Evolutionary conservation across 225 moss, liverwort and hornwort species (phyloP), one percentile per base, ranked within the genome.

Genomic region (Asterella californica): DNA sequence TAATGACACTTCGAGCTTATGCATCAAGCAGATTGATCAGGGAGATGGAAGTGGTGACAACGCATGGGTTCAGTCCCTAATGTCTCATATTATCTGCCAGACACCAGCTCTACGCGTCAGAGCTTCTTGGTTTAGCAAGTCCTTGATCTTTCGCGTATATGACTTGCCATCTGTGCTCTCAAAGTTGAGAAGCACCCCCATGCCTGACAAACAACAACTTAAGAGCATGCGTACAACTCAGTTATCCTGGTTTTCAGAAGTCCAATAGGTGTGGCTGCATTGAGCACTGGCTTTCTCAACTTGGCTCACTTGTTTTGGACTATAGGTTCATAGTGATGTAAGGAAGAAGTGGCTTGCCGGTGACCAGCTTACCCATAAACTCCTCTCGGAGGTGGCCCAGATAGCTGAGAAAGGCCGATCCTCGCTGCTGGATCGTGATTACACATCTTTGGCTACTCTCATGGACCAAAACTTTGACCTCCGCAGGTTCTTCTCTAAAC

Each of bases 281-380:
- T 49, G 49, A 49, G 49, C 10, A 60, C 60, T 2, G 59, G 2
- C n/a, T n/a, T n/a, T n/a, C n/a, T n/a, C n/a, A n/a, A n/a, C n/a
- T 11, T 70, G 70, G 48, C 49, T 14, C 49, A 72, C 25, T 14
- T 72, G 19, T 18, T 75, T n/a, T 18, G 54, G 54, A 55, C 6
- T 55, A 33, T 29, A 94, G 94, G 87, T 99, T 78, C 99, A 99
- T 65, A 95, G 91, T 75, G 88, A 92, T 52, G 95, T 95, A 70
- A 92, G 85, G 84, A 95, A 86, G 82, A 84, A 88, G 79, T 99
- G 99, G 99, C 53, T 92, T 81, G 90, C 88, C n/a, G 99, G 99
- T 49, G 95, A 99, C 79, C 79, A 89, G 57, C 48, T 79, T 67
- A 87, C 92, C 49, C 83, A 76, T 80, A 83, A 83, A 29, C 85